Base-by-base conservation (phyloP, 768 basidiomycete genomes). In the Termitomyces sp. region DNA sequence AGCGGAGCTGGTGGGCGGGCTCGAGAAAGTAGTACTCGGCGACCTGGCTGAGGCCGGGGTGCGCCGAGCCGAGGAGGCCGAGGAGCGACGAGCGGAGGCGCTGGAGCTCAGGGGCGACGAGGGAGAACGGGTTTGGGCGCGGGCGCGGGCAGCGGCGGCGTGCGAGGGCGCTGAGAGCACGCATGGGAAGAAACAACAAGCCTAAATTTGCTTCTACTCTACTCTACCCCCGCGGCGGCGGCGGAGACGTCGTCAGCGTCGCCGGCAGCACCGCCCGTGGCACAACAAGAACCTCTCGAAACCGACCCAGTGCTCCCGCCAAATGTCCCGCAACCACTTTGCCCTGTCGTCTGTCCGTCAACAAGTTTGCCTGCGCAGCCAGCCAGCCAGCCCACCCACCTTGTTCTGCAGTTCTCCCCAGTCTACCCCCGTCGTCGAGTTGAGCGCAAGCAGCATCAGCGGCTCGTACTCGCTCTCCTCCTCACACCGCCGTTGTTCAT, bases 11-110 rank as follows among this genome's bases (percentile, higher is more conserved):
- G 67, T 95, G 95, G 11, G 93, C 91, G 14, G 89, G 87, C 57
- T 90, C 85, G 48, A 87, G 74, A 69, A 98, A 98, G 75, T 97
- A 98, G 73, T 92, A 95, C 62, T 91, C 83, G 2, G 96, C 95
- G 53, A 97, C 86, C 51, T 90, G 86, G 58, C 87, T 84, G 51
- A 98, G 85, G 4, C 86, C 84, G 1, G 96, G 91, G 70, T 98
- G 92, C 8, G 93, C 89, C 3, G 91, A 88, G 19, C 93, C 95
- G 7, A 98, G 81, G 40, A 98, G 80, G 58, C 77, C 75, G 58
- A 94, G 77, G 43, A 98, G 78, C 49, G 83, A 87, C 19, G 81
- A 77, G 56, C 88, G 86, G 41, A 99, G 77, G 54, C 80, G 77
- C 25, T 79, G 69, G 34, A 98, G 81, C 68, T 98, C 90, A 16